Evolutionary conservation across 768 basidiomycete genomes (phyloP).

Genomic region (Termitomyces eurrhizus): DNA sequence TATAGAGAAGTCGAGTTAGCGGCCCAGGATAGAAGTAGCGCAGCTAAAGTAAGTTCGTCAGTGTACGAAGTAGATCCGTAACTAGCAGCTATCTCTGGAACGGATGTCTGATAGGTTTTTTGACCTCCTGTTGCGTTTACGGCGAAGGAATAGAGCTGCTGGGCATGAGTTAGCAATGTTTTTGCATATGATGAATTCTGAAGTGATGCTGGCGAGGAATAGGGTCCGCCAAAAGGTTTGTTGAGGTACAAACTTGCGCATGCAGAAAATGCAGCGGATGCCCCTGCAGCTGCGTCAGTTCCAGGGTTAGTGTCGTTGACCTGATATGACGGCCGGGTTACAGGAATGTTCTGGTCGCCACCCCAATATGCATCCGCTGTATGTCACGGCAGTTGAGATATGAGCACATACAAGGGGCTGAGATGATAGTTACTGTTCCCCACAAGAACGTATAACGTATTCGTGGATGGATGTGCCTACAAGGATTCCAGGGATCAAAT

Average conservation of each 20-base stretch:
- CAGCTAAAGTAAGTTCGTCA: conserved; percentile 75
- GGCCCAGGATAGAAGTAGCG: conserved; percentile 72
- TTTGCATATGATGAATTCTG: conserved; percentile 70
- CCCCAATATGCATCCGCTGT: conserved; percentile 82
- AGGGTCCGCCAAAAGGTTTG: conserved; percentile 44
- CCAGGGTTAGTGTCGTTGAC: conserved; percentile 81
- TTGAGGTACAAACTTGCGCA: conserved; percentile 79
- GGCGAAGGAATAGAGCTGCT: conserved; percentile 73
- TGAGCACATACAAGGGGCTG: not conserved
- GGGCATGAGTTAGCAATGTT: conserved; percentile 69
- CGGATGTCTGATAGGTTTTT: conserved; percentile 64
- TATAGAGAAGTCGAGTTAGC: conserved; percentile 58
- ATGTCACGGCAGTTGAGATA: conserved; percentile 1
- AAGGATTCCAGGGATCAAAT: conserved; percentile 1
- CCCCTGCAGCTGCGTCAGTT: conserved; percentile 83
- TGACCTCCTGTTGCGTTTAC: conserved; percentile 59
- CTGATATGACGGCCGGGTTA: conserved; percentile 69
- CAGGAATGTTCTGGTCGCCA: conserved; percentile 74
- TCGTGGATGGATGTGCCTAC: conserved; percentile 75
- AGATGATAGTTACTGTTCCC: conserved; percentile 48
- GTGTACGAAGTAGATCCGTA: conserved; percentile 72
- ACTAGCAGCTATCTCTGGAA: conserved; percentile 55
- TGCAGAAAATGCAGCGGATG: conserved; percentile 84
- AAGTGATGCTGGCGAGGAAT: conserved; percentile 60
- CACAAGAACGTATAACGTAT: conserved; percentile 75